Base-by-base conservation (phyloP, 495 filamentous ascomycete species). In the Astrocystis sublimbata region DNA sequence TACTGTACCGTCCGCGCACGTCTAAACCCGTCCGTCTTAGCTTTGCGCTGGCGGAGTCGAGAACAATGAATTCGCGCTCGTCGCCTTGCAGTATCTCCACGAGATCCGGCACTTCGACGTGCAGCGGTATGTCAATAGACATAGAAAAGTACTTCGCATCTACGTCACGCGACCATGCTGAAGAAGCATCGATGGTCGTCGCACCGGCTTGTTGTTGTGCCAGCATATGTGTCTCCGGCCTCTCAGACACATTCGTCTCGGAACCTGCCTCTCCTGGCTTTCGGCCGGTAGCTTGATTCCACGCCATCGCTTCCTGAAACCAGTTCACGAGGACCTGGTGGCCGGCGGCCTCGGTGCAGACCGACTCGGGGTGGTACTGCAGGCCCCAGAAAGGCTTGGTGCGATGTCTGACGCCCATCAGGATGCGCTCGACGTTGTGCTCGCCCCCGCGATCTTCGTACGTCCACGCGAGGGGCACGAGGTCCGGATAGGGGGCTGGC, bases 341-440 rank as follows among this genome's bases (percentile, higher is more conserved):
- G 31, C 91, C 89, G 31, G 85, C 83, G n/a, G 77, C 66, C 51
- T 85, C 85, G 4, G 94, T 96, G 69, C 93, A 97, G 64, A 96
- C 88, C 0, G 91, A 96, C 72, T 98, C 94, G 0, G 93, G 93
- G 69, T 98, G 94, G 71, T 93, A 98, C 68, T 98, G 94, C 35
- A 98, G 77, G 0, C 88, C 94, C 87, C 88, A 96, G 65, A 93
- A 96, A 5, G 94, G 94, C 65, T 87, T 91, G 2, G 65, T 61
- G 26, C 49, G 73, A 70, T 97, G 92, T 50, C 76, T 83, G 19
- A 88, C 86, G 3, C 83, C 91, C 89, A 96, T 96, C 42, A 96
- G 78, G 21, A 96, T 88, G 26, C 78, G 74, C 58, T 86, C 79
- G 71, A 74, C 77, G 65, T 73, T 56, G 2, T 65, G 61, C 42